These are phyloP conservation scores for Dictyophora rubrovolvata DNA, from an alignment of 768 basidiomycete genomes.

Conservation along the genomic window DNA sequence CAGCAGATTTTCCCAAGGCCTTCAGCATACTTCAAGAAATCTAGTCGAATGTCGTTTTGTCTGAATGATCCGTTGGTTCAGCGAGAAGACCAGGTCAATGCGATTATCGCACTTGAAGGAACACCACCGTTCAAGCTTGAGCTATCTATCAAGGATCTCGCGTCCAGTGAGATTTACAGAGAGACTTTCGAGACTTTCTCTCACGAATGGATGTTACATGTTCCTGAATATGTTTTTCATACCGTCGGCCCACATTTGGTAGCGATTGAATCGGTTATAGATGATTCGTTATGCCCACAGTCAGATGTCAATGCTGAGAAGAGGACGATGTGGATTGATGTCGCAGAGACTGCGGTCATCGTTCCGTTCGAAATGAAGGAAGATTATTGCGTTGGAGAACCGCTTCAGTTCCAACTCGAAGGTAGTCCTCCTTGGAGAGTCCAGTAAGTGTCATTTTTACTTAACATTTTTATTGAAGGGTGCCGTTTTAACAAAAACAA, in stretches of 20 bases:
- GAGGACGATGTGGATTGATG: constrained; percentile 73
- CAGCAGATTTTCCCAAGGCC: constrained; percentile 80
- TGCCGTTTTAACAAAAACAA: not conserved
- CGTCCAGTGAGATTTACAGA: constrained; percentile 52
- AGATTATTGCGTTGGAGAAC: constrained; percentile 86
- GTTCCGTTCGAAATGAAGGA: constrained; percentile 67
- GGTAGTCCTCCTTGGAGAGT: constrained; percentile 91
- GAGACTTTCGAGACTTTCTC: constrained; percentile 41
- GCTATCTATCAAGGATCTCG: constrained; percentile 67
- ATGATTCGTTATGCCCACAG: constrained; percentile 77
- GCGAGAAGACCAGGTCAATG: constrained; percentile 39
- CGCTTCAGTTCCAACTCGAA: constrained; percentile 85
- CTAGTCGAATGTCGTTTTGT: constrained; percentile 62
- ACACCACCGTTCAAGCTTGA: constrained; percentile 76
- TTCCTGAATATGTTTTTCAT: constrained; percentile 61
- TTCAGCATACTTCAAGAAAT: constrained; percentile 64
- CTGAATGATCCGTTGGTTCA: constrained; percentile 56
- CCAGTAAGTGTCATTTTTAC: constrained; percentile 38
- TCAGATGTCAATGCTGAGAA: constrained; percentile 49
- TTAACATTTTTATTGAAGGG: not conserved
- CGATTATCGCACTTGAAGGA: constrained; percentile 63
- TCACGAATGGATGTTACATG: constrained; percentile 59
- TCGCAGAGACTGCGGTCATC: constrained; percentile 94
- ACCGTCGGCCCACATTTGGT: constrained; percentile 77
- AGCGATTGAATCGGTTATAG: constrained; percentile 65